These are phyloP conservation scores for Theobroma cacao DNA, from an alignment of 345 rosid genomes.

Conservation along the genomic window DNA sequence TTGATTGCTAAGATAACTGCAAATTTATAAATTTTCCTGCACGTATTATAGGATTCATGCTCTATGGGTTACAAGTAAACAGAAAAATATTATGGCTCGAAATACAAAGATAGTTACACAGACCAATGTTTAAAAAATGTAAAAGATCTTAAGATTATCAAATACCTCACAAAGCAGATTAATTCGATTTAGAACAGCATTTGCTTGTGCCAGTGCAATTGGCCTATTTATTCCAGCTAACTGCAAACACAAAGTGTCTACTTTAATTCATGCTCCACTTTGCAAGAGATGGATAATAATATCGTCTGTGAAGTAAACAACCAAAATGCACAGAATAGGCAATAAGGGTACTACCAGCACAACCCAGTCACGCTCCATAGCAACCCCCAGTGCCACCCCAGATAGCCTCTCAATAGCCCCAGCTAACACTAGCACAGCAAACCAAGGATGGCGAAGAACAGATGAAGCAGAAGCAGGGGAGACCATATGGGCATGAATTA, in stretches of 20 bases:
- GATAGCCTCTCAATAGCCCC: constrained; percentile 84
- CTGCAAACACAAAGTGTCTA: constrained; percentile 33
- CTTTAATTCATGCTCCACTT: constrained; percentile 14
- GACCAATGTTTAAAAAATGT: neutral
- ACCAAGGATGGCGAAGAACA: constrained; percentile 79
- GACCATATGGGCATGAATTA: constrained; percentile 65
- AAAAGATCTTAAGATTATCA: constrained; percentile 1
- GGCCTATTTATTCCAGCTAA: constrained; percentile 90
- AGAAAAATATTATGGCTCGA: neutral
- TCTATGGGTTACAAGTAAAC: neutral
- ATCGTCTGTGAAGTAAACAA: constrained; percentile 12
- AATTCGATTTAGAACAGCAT: constrained; percentile 84
- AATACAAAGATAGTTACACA: neutral
- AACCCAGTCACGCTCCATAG: constrained; percentile 95
- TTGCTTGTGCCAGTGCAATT: constrained; percentile 88
- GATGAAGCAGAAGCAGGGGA: constrained; percentile 53
- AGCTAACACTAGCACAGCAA: constrained; percentile 61
- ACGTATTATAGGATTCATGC: neutral
- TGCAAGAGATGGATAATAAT: constrained; percentile 1
- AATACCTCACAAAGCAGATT: constrained; percentile 91
- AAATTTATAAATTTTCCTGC: neutral
- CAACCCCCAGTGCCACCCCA: constrained; percentile 85
- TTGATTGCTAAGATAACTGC: neutral
- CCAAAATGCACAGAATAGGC: neutral
- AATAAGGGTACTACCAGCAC: constrained; percentile 77